A percentile compares a stretch with the other conserved stretches of the same genome.
Conservation (phyloP, 495 filamentous ascomycete species). For the Xeromyces bisporus region DNA sequence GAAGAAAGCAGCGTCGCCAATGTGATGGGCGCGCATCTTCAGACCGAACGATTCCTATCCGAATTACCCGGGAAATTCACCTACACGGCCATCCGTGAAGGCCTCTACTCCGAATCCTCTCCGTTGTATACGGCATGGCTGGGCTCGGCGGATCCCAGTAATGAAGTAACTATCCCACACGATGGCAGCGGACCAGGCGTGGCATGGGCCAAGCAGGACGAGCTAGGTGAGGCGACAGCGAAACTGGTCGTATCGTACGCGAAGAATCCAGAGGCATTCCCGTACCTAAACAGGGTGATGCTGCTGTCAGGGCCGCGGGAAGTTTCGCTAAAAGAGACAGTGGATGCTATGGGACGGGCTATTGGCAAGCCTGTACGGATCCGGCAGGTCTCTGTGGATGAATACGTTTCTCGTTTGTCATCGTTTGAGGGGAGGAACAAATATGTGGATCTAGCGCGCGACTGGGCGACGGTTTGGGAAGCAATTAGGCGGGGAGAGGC, state of each 20-base stretch:
- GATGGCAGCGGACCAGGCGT: constrained; percentile 28
- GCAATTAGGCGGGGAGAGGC: constrained; percentile 25
- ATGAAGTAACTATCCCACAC: constrained; percentile 34
- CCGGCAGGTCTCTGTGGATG: constrained; percentile 20
- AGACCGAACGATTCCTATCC: constrained; percentile 41
- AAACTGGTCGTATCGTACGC: constrained; percentile 20
- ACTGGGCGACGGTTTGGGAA: constrained; percentile 26
- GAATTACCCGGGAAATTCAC: constrained; percentile 15
- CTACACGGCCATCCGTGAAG: constrained; percentile 41
- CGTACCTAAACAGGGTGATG: constrained; percentile 19
- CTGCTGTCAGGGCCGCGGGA: constrained; percentile 23
- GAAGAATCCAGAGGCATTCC: constrained; percentile 6
- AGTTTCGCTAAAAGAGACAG: constrained; percentile 24
- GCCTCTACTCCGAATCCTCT: constrained; percentile 50
- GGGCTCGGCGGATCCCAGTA: constrained; percentile 13
- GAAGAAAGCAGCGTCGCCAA: constrained; percentile 28
- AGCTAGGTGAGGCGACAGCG: constrained; percentile 31
- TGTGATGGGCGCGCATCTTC: constrained; percentile 55
- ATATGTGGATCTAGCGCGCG: constrained; percentile 11
- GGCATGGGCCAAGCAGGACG: constrained; percentile 36
- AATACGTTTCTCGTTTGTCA: constrained; percentile 21
- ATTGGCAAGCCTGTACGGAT: constrained; percentile 16
- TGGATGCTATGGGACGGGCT: constrained; percentile 16
- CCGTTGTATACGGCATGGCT: constrained; percentile 53
- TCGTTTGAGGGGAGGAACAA: constrained; percentile 15